Evolutionary conservation across 345 rosid genomes (phyloP), one percentile per base, ranked within the genome.

Genomic region (Trapa bicornis): DNA sequence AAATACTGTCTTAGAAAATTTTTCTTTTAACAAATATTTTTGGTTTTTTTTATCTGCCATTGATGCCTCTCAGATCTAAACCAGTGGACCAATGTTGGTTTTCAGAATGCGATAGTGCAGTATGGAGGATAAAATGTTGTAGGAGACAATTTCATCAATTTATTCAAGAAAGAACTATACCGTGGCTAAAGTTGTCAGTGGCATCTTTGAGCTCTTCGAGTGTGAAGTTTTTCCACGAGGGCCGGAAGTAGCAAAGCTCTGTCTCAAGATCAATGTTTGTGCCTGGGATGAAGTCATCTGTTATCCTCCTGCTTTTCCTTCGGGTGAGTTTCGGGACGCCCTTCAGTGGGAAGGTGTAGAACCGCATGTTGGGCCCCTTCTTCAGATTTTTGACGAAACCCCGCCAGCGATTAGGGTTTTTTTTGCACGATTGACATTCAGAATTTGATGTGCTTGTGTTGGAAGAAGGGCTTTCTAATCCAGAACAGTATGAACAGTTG

Each of bases 181-280:
- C 99, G 14, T 58, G 81, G 78, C 91, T 86, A 72, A 80, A 94
- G 75, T 75, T 66, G 17, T 85, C 65, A 17, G 97, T 94, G 3
- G 99, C 99, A 37, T 84, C 83, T 37, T 74, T 75, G 66, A 90
- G 81, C 57, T 94, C 96, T 8, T 70, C 60, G 56, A 90, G 84
- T 5, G 95, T 70, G 68, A 83, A 90, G 74, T 86, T 89, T 79
- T 79, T 90, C 97, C 96, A 88, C 10, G 84, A 74, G 50, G 96
- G 78, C 73, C 87, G 87, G 65, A 93, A 84, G 65, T 71, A 75
- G 77, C 42, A 75, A 35, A 88, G 72, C 11, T 92, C 96, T 60
- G 86, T 72, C 66, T 80, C 90, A n/a, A 87, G 69, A 65, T 85
- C 41, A 64, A 86, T 66, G 42, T 68, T 74, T 42, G 83, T 0